A percentile compares a stretch with the other conserved stretches of the same genome.
phyloP scores from a whole-genome alignment of 129 eudicot genomes.

The Centrapalus pauciflorus region DNA sequence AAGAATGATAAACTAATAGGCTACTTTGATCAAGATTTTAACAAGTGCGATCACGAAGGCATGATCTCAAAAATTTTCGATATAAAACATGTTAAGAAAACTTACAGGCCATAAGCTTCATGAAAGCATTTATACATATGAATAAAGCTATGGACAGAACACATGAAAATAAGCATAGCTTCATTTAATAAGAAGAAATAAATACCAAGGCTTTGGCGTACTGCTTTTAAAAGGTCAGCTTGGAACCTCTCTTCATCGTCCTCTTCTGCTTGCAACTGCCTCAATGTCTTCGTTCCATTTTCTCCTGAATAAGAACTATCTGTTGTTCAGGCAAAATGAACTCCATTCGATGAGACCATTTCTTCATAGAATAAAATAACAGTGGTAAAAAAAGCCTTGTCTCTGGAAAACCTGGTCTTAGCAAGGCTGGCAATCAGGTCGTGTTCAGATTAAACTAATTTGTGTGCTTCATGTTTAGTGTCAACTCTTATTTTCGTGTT shows the following conservation, averaged over 20 bases:
- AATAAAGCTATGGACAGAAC: background rate
- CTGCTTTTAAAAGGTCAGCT: slow-evolving; percentile 71
- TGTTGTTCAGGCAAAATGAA: slow-evolving; percentile 6
- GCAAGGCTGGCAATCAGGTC: no score
- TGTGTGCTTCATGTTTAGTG: no score
- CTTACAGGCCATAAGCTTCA: no score
- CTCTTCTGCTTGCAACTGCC: slow-evolving; percentile 43
- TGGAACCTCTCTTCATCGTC: slow-evolving; percentile 75
- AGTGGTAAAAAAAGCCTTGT: background rate
- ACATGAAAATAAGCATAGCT: background rate
- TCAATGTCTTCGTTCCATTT: slow-evolving; percentile 19
- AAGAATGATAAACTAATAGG: no score
- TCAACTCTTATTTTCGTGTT: no score
- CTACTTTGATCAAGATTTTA: no score
- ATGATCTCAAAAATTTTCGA: no score
- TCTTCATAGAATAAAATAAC: background rate
- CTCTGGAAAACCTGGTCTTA: background rate
- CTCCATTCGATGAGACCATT: slow-evolving; percentile 13
- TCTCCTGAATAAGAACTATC: slow-evolving; percentile 18
- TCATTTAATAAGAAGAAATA: background rate
- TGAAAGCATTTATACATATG: no score
- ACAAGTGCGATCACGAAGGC: no score
- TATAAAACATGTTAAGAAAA: no score
- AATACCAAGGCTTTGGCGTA: slow-evolving; percentile 69
- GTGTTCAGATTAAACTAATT: no score